Evolutionary conservation across 2,329 filamentous ascomycete species (phyloP).

Genomic region (Calonectria pseudoreteaudii): DNA sequence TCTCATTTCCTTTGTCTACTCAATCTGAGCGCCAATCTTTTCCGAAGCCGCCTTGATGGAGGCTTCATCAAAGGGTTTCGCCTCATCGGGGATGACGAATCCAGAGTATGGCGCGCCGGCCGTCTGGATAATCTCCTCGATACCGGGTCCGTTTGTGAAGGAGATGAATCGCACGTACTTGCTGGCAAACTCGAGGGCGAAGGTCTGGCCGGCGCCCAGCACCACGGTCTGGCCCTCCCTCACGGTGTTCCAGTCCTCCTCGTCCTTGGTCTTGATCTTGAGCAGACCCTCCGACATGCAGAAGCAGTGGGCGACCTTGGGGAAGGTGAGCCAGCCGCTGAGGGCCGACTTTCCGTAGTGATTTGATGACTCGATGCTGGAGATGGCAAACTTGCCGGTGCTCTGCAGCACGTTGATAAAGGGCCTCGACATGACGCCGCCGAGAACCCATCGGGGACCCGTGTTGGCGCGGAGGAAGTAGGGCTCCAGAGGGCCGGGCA

Average conservation of each 20-base stretch:
- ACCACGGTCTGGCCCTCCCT: conserved; percentile 62
- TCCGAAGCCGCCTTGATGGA: neutral
- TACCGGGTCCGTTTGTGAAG: conserved; percentile 62
- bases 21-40: conserved; percentile 19
- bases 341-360: conserved; percentile 52
- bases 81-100: conserved; percentile 53
- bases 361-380: conserved; percentile 60
- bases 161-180: conserved; percentile 59
- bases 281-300: conserved; percentile 60
- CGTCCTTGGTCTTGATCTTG: conserved; percentile 49
- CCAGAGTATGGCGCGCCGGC: conserved; percentile 49
- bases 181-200: conserved; percentile 57
- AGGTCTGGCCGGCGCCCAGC: conserved; percentile 58
- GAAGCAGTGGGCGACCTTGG: conserved; percentile 63
- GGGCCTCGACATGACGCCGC: conserved; percentile 59
- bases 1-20: neutral
- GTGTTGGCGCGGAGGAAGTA: conserved; percentile 66
- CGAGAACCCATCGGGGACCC: conserved; percentile 58
- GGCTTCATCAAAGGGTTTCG: neutral
- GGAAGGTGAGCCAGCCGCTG: conserved; percentile 55
- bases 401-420: conserved; percentile 62
- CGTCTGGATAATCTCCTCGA: conserved; percentile 58
- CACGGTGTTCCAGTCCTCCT: conserved; percentile 36
- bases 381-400: conserved; percentile 63
- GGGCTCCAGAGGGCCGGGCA: conserved; percentile 53